Evolutionary conservation across 805 yeast genomes (phyloP).

Genomic region (Sugiyamaella floridensis): DNA sequence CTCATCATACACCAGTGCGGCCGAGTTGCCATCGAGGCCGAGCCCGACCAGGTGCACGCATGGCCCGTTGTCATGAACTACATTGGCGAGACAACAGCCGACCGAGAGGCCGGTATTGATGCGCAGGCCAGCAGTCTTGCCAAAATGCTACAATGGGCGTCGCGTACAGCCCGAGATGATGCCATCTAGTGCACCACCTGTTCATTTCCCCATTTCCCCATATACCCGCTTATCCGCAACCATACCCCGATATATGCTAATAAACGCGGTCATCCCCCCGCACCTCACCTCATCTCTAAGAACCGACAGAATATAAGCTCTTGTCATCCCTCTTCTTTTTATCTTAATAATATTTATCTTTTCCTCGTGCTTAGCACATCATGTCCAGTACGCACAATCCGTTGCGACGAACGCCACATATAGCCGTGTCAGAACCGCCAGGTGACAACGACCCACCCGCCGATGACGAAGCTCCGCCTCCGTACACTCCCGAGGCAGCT

Average conservation of each 20-base stretch:
- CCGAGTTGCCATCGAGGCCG: slow-evolving; percentile 30
- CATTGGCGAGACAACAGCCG: slow-evolving; percentile 38
- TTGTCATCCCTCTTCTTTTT: no score
- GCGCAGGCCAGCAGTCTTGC: slow-evolving; percentile 36
- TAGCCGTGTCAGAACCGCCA: slow-evolving; percentile 12
- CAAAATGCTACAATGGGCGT: slow-evolving; percentile 38
- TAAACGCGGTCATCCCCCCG: no score
- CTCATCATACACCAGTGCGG: slow-evolving; percentile 25
- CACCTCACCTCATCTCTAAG: no score
- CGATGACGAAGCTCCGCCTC: slow-evolving; percentile 18
- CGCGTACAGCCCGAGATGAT: not conserved
- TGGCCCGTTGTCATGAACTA: slow-evolving; percentile 43
- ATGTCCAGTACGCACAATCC: not conserved
- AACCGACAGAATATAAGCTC: no score
- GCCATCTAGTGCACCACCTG: no score
- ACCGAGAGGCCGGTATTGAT: slow-evolving; percentile 39
- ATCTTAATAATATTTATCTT: no score
- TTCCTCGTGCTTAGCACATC: no score
- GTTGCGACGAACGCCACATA: not conserved
- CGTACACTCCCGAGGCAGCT: slow-evolving; percentile 17
- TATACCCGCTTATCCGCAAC: no score
- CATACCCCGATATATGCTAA: no score
- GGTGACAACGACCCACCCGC: slow-evolving; percentile 14
- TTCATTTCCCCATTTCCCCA: no score
- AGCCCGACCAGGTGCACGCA: slow-evolving; percentile 36